Base-by-base conservation (phyloP, 2,329 filamentous ascomycete genomes). In the Sarocladium oryzae region DNA sequence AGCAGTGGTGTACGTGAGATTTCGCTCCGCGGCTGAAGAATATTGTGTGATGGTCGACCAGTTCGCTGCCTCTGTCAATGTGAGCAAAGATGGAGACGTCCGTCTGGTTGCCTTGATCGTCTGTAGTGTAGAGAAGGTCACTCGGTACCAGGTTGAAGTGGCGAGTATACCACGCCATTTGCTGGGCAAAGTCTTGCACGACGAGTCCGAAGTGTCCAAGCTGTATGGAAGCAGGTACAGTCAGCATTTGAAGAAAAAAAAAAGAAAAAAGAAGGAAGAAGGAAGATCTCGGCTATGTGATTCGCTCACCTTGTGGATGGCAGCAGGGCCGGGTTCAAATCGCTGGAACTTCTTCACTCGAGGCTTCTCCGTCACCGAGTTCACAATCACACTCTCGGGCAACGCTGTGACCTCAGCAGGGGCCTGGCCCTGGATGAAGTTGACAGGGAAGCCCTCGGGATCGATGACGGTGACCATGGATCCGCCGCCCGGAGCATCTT, bases 1-100 rank as follows among this genome's bases (percentile, higher is more conserved):
- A 80, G 16, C 77, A 78, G 66, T 88, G 85, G 62, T 88, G 84
- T 2, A 87, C 76, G 60, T 84, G 80, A 54, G 63, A 68, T 49
- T 68, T 63, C 36, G 67, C 41, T 0, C 73, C 73, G 55, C 75
- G 66, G 56, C 70, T 74, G 55, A 77, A 69, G 63, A 77, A 77
- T 64, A 77, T 77, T 51, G 62, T 65, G 65, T 77, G 74, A 60
- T 77, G 74, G 58, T 77, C 74, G 32, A 76, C 73, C 46, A 68
- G 62, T 33, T 75, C 66, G 26, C 58, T 56, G 24, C 74, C 74
- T 9, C 69, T 66, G 56, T 73, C 58, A 1, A 77, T 62, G 3
- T 73, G 70, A 61, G 71, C 70, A 62, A 77, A 77, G 49, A 66
- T 68, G 5, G 69, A 72, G 16, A 68, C 62, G 59, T 74, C 64